Conservation (phyloP, 306 rosid species). For the Rubus parviflorus region DNA sequence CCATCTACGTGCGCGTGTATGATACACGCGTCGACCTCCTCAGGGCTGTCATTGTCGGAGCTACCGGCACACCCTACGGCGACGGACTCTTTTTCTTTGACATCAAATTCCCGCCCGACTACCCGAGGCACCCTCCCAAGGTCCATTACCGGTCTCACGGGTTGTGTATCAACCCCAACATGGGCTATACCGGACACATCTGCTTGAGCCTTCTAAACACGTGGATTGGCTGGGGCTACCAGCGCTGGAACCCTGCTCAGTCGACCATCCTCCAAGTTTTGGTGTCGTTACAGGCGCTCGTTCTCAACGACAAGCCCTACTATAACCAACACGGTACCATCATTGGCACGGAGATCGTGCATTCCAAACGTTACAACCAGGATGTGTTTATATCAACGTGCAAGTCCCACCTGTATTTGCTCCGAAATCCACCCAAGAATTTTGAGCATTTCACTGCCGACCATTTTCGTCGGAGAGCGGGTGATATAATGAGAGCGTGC, state of each 20-base stretch:
- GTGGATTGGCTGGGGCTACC: slow-evolving; percentile 23
- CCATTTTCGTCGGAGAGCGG: slow-evolving; percentile 35
- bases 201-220: slow-evolving; percentile 67
- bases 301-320: slow-evolving; percentile 51
- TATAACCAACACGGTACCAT: no score
- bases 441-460: slow-evolving; percentile 27
- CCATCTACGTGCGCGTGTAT: slow-evolving; percentile 48
- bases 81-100: slow-evolving; percentile 63
- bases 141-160: slow-evolving; percentile 48
- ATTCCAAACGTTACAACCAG: slow-evolving; percentile 26
- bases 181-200: slow-evolving; percentile 16
- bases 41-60: slow-evolving; percentile 53
- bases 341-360: no score
- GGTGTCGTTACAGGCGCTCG: slow-evolving; percentile 61
- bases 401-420: not conserved
- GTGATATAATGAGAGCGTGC: slow-evolving; percentile 37
- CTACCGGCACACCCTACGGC: slow-evolving; percentile 62
- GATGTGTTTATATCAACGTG: slow-evolving; percentile 27
- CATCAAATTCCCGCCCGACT: slow-evolving; percentile 33
- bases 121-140: slow-evolving; percentile 44
- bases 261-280: slow-evolving; percentile 59
- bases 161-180: slow-evolving; percentile 42
- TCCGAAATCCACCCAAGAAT: slow-evolving; percentile 34
- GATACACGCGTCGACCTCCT: slow-evolving; percentile 40
- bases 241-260: slow-evolving; percentile 43